Percentiles rank a stretch among this genome's conserved stretches.
These are phyloP conservation scores for Hypomyces rosellus DNA, from an alignment of 2,329 filamentous ascomycete genomes.

Conservation along the genomic window DNA sequence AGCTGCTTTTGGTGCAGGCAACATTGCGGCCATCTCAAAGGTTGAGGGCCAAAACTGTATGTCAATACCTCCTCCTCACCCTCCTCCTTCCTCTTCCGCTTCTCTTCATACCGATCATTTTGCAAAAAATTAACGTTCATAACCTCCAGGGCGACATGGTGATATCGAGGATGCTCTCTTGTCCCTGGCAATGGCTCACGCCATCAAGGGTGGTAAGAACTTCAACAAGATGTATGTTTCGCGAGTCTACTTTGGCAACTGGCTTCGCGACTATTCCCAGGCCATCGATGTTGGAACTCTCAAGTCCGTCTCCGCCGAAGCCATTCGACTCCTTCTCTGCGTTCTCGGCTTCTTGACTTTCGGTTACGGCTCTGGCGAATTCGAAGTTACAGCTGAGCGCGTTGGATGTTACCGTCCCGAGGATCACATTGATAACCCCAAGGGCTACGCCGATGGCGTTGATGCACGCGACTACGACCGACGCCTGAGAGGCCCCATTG, in stretches of 20 bases:
- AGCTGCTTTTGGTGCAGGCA: slow-evolving; percentile 79
- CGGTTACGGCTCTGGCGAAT: slow-evolving; percentile 77
- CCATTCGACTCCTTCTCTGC: slow-evolving; percentile 83
- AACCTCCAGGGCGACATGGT: slow-evolving; percentile 63
- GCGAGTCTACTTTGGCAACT: slow-evolving; percentile 93
- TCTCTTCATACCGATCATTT: neutral
- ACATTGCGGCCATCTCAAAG: slow-evolving; percentile 74
- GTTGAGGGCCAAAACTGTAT: slow-evolving; percentile 78
- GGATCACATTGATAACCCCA: slow-evolving; percentile 69
- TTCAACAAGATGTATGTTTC: slow-evolving; percentile 85
- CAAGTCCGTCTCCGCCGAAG: slow-evolving; percentile 84
- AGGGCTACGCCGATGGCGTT: slow-evolving; percentile 82
- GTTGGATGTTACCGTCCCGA: slow-evolving; percentile 80
- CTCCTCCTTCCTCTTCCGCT: too few relatives aligned
- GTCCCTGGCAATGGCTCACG: slow-evolving; percentile 54
- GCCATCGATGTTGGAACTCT: slow-evolving; percentile 89
- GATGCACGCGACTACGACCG: slow-evolving; percentile 79
- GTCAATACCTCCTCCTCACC: slow-evolving; percentile 20
- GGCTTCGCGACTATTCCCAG: slow-evolving; percentile 89
- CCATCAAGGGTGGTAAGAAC: slow-evolving; percentile 59
- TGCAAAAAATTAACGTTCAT: neutral
- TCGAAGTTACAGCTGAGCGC: slow-evolving; percentile 75
- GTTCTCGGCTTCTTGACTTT: slow-evolving; percentile 86
- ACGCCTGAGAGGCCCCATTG: slow-evolving; percentile 73
- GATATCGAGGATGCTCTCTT: slow-evolving; percentile 91